phyloP scores from a whole-genome alignment of 2,329 filamentous ascomycete genomes.

The Talaromyces rugulosus region DNA sequence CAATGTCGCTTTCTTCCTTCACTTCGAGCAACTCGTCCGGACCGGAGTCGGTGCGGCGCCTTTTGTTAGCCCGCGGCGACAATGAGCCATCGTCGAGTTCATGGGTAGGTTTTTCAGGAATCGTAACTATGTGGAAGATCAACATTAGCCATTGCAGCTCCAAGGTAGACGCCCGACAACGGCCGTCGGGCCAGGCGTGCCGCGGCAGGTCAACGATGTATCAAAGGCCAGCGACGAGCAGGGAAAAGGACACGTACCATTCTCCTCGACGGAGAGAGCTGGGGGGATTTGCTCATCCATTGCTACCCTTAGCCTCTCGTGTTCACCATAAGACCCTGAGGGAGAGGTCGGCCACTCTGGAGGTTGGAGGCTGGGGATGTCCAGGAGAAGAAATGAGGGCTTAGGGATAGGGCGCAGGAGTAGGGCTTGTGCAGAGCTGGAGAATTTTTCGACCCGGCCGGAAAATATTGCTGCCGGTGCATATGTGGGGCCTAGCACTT shows the following conservation, averaged over 20 bases:
- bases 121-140: not conserved
- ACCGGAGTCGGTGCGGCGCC: constrained; percentile 33
- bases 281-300: constrained; percentile 26
- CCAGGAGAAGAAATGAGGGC: constrained; percentile 46
- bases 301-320: constrained; percentile 24
- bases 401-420: constrained; percentile 45
- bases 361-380: constrained; percentile 21
- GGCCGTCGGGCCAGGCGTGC: not conserved
- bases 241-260: constrained; percentile 26
- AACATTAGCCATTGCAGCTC: not conserved
- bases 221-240: not conserved
- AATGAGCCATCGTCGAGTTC: constrained; percentile 26
- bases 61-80: constrained; percentile 35
- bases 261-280: constrained; percentile 26
- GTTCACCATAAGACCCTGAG: constrained; percentile 35
- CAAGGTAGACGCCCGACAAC: not conserved
- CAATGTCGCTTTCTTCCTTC: constrained; percentile 19
- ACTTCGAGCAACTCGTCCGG: constrained; percentile 21
- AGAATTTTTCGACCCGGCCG: constrained; percentile 10
- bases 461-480: constrained; percentile 1
- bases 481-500: not conserved
- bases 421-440: constrained; percentile 34
- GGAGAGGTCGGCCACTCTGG: constrained; percentile 19
- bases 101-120: constrained; percentile 28
- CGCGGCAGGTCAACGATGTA: not conserved